Evolutionary conservation across 192 early-diverging fungal genomes (phyloP), one percentile per base, ranked within the genome.

Genomic region (Coemansia sp.): DNA sequence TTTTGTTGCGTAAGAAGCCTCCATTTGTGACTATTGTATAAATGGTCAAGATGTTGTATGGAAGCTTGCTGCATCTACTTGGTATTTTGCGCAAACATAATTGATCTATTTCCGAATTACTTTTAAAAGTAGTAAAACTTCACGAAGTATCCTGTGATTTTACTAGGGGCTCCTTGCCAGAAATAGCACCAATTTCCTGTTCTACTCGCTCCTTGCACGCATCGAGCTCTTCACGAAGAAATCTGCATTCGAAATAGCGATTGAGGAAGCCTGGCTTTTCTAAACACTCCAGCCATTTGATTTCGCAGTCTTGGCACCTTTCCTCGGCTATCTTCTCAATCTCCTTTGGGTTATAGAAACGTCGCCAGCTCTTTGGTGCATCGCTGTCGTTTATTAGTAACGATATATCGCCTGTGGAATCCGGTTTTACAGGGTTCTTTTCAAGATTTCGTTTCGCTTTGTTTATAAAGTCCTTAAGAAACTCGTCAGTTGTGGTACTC

Each of bases 221-320:
- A 26, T 74, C 54, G 62, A 64, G 68, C 22, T 68, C 57, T 22
- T 28, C 21, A 12, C 67, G 54, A 19, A 74, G 58, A 27, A 49
- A 65, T 26, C 62, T 26, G 30, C 72, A 74, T 19, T 67, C 65
- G 32, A 67, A n/a, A n/a, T 68, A 58, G 47, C 67, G 51, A 53
- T 74, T 63, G n/a, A 44, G 38, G 14, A 44, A 44, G 14, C 38
- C 38, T 54, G 76, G 76, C 8, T 69, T 56, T 1, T 55, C 32
- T 18, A 62, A 49, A 54, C 76, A 78, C 16, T 68, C 71, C 49
- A 55, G 64, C 66, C 70, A 78, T 9, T 38, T 56, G 51, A 73
- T 65, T 24, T 78, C 76, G 49, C 59, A 67, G 32, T 78, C 76
- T 14, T 63, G 67, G 60, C 76, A 79, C 18, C 67, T 68, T 54